These are phyloP conservation scores for Lavandula angustifolia DNA, from an alignment of 257 asterid genomes.

Conservation along the genomic window DNA sequence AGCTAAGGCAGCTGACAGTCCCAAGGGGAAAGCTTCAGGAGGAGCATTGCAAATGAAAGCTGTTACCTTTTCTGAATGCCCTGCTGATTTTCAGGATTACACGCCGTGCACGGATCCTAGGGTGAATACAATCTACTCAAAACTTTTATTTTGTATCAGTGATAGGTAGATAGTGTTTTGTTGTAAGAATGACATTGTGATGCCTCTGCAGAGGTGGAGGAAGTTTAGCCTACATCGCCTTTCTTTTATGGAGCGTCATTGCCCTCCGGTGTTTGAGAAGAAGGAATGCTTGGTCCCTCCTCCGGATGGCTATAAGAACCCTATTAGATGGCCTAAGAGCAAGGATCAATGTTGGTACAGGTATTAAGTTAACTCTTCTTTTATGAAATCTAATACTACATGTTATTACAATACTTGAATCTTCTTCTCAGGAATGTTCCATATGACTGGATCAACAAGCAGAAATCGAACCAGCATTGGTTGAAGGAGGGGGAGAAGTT, in stretches of 20 bases:
- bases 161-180: slow-evolving; percentile 3
- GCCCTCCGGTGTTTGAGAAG: slow-evolving; percentile 76
- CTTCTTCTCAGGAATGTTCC: slow-evolving; percentile 77
- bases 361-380: slow-evolving; percentile 35
- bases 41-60: slow-evolving; percentile 61
- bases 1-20: slow-evolving; percentile 35
- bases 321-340: slow-evolving; percentile 89
- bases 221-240: slow-evolving; percentile 61
- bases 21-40: slow-evolving; percentile 36
- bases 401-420: slow-evolving; percentile 10
- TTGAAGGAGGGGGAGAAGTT: slow-evolving; percentile 92
- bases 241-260: slow-evolving; percentile 81
- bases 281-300: slow-evolving; percentile 85
- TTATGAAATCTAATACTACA: neutral
- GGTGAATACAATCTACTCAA: slow-evolving; percentile 38
- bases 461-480: slow-evolving; percentile 96
- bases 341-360: slow-evolving; percentile 85
- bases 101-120: slow-evolving; percentile 99
- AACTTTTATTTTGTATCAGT: neutral
- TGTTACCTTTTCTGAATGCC: slow-evolving; percentile 65
- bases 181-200: slow-evolving; percentile 23
- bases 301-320: slow-evolving; percentile 69
- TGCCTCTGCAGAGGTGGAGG: slow-evolving; percentile 64
- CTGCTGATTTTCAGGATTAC: slow-evolving; percentile 77
- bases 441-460: slow-evolving; percentile 94